Conservation (phyloP, 768 basidiomycete genomes). For the Calocybe cyanea region DNA sequence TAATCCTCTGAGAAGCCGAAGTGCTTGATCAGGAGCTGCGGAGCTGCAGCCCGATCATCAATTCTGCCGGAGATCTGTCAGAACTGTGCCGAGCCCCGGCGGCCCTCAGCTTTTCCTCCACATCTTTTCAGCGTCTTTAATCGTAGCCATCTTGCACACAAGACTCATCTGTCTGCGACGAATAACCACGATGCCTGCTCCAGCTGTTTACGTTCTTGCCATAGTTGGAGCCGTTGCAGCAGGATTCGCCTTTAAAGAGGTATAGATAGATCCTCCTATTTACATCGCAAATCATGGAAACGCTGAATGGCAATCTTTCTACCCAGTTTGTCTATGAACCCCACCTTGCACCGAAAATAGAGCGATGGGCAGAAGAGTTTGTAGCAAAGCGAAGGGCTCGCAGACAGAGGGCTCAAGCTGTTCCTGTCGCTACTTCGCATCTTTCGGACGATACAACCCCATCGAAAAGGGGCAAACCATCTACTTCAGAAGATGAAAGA, state of each 20-base stretch:
- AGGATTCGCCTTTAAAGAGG: slow-evolving; percentile 17
- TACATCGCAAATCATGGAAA: too few species aligned
- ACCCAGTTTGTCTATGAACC: slow-evolving; percentile 66
- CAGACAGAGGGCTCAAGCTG: slow-evolving; percentile 17
- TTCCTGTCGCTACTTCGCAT: slow-evolving; percentile 14
- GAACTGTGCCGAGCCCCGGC: too few species aligned
- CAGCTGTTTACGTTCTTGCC: slow-evolving; percentile 15
- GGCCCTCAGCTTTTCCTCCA: too few species aligned
- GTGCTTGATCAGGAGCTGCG: too few species aligned
- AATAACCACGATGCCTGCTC: slow-evolving; percentile 20
- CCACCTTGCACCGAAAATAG: slow-evolving; percentile 59
- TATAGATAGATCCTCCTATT: too few species aligned
- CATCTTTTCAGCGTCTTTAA: too few species aligned
- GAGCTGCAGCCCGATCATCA: too few species aligned
- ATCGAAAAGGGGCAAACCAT: slow-evolving; percentile 21
- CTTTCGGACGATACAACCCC: too few species aligned
- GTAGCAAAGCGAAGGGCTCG: slow-evolving; percentile 31
- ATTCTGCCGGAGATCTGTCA: too few species aligned
- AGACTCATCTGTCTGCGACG: too few species aligned
- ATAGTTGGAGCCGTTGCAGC: slow-evolving; percentile 15
- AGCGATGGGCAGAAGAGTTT: slow-evolving; percentile 41
- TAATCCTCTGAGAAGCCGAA: too few species aligned
- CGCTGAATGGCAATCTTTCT: not conserved
- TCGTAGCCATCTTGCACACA: too few species aligned
- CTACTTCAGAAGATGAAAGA: slow-evolving; percentile 16